phyloP scores from a whole-genome alignment of 2,329 filamentous ascomycete species.

The Fusarium sp. region DNA sequence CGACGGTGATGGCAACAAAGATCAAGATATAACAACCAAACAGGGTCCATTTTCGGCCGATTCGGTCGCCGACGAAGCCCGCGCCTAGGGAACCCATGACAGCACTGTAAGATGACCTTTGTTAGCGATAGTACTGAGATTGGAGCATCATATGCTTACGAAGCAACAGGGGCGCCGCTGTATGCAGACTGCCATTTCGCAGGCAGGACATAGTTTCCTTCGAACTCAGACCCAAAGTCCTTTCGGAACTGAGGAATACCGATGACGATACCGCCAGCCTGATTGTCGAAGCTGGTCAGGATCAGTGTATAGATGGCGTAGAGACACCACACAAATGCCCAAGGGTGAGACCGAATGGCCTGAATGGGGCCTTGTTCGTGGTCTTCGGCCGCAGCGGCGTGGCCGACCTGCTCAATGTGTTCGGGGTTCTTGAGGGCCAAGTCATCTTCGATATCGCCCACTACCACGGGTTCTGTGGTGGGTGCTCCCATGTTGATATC shows the following conservation, averaged over 20 bases:
- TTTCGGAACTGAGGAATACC: conserved; percentile 41
- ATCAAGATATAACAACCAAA: conserved; percentile 33
- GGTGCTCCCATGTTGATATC: too few relatives aligned
- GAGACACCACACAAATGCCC: conserved; percentile 36
- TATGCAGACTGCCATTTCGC: conserved; percentile 41
- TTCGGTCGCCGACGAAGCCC: conserved; percentile 31
- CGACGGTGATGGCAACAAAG: conserved; percentile 37
- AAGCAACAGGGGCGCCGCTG: conserved; percentile 39
- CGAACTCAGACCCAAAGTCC: conserved; percentile 34
- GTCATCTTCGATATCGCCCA: conserved; percentile 23
- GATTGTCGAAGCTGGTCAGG: conserved; percentile 41
- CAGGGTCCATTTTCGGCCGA: conserved; percentile 39
- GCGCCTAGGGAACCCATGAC: conserved; percentile 33
- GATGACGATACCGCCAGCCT: conserved; percentile 31
- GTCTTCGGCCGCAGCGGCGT: conserved; percentile 32
- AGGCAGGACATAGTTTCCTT: conserved; percentile 31
- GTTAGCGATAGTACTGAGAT: neutral
- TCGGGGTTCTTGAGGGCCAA: conserved; percentile 19
- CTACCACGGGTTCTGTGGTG: too few relatives aligned
- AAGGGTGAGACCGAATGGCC: conserved; percentile 31
- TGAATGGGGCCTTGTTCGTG: conserved; percentile 27
- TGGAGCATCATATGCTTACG: conserved; percentile 18
- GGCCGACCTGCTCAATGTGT: conserved; percentile 36
- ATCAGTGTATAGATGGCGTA: conserved; percentile 40
- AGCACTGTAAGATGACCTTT: conserved; percentile 11